Base-by-base conservation (phyloP, 305 asterid genomes). In the Ilex paraguariensis region DNA sequence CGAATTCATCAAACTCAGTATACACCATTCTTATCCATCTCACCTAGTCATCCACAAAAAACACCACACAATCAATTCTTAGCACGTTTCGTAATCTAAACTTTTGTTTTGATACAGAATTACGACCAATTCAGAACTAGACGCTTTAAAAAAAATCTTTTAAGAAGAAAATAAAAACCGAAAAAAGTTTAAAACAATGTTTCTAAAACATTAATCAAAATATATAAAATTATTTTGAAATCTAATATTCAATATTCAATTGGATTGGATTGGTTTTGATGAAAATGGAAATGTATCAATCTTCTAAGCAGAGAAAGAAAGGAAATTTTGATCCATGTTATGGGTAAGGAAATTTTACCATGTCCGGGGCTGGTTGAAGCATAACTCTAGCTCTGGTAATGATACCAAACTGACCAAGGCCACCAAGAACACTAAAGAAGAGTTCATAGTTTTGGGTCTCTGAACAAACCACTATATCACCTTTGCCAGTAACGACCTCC, bases 1-100 rank as follows among this genome's bases (percentile, higher is more conserved):
- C 75, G 86, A 77, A 92, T 62, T 89, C 96, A 57, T 74, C 62
- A 63, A 92, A 92, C 73, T 92, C 96, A 30, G 70, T 79, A 73
- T 89, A 89, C 31, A 89, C 91, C 70, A 92, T 75, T 61, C 97
- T 78, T 75, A 89, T 89, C 98, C 97, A 92, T 77, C 93, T 84
- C 71, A 92, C 97, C 98, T 92, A 68, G 49, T 40, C 48, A 30
- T 30, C 30, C 4, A 17, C 58, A 57, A 59, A 62, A 13, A 49
- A 42, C 64, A 61, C 33, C 54, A 28, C n/a, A 57, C 12, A 32
- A 54, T 55, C 53, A 52, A 39, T 13, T 48, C 21, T 21, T 44
- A 21, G 28, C 28, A 21, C 28, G 1, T 21, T 21, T 21, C 28
- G 28, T 21, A 21, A 21, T 21, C 28, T 21, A 21, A 21, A 21